phyloP scores from a whole-genome alignment of 495 filamentous ascomycete species.

The Trichoderma reesei region DNA sequence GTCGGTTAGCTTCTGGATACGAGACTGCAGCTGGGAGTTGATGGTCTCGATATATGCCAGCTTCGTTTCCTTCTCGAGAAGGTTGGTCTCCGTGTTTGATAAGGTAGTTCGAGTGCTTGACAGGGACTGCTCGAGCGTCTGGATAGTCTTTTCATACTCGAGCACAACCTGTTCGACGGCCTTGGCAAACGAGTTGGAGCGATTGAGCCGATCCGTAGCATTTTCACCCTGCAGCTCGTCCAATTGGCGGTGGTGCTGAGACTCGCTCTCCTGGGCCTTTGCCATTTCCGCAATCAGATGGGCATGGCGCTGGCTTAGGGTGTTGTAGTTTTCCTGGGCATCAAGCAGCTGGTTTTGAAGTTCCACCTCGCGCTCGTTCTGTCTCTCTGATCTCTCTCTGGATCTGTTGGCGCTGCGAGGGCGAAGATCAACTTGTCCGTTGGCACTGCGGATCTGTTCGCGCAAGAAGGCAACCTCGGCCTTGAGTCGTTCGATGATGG shows the following conservation, averaged over 20 bases:
- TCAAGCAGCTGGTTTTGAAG: constrained; percentile 92
- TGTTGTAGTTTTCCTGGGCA: constrained; percentile 86
- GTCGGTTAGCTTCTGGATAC: constrained; percentile 82
- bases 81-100: constrained; percentile 68
- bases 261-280: constrained; percentile 63
- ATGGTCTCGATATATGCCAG: constrained; percentile 87
- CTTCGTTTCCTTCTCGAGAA: constrained; percentile 89
- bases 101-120: constrained; percentile 81
- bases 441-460: constrained; percentile 75
- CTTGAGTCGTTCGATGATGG: constrained; percentile 84
- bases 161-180: constrained; percentile 92
- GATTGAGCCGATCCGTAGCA: constrained; percentile 80
- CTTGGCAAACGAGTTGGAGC: constrained; percentile 88
- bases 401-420: constrained; percentile 58
- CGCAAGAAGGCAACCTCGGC: constrained; percentile 90
- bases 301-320: constrained; percentile 83
- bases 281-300: constrained; percentile 92
- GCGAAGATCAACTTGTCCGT: constrained; percentile 42
- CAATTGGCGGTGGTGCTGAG: constrained; percentile 35
- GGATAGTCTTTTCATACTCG: constrained; percentile 98
- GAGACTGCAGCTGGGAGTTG: constrained; percentile 77
- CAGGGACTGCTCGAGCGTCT: constrained; percentile 82
- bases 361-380: constrained; percentile 77
- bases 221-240: constrained; percentile 58
- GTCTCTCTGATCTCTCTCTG: constrained; percentile 67